Evolutionary conservation across 2,329 filamentous ascomycete genomes (phyloP).

Genomic region (Aspergillus fructus): DNA sequence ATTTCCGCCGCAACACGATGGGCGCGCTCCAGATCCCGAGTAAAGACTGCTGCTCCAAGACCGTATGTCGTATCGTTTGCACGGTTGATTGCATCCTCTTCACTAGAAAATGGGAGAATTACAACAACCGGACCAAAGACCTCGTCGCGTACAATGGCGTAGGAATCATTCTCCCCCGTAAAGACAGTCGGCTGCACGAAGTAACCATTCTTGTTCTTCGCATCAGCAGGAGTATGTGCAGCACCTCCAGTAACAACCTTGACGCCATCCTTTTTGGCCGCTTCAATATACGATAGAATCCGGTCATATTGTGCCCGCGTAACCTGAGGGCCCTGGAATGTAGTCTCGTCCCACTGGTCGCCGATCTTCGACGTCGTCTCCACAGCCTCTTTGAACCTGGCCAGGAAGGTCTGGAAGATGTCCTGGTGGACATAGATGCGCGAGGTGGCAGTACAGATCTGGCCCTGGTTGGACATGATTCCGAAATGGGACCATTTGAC

Average conservation of each 20-base stretch:
- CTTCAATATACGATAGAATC: constrained; percentile 44
- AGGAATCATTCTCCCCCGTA: constrained; percentile 33
- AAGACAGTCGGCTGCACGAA: constrained; percentile 43
- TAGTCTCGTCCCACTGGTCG: constrained; percentile 42
- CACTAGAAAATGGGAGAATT: constrained; percentile 38
- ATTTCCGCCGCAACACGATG: constrained; percentile 44
- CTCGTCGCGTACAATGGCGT: constrained; percentile 43
- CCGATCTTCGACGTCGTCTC: constrained; percentile 39
- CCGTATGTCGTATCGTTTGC: constrained; percentile 46
- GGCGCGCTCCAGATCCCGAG: constrained; percentile 40
- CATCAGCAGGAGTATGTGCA: constrained; percentile 29
- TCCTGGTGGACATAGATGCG: constrained; percentile 57
- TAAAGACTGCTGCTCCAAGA: constrained; percentile 45
- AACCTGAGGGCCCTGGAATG: constrained; percentile 48
- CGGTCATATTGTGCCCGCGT: constrained; percentile 46
- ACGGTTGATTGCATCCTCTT: constrained; percentile 38
- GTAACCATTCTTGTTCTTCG: constrained; percentile 38
- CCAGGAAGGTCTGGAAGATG: constrained; percentile 48
- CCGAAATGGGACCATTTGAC: constrained; percentile 48
- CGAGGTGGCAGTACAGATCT: constrained; percentile 61
- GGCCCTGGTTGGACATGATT: constrained; percentile 60
- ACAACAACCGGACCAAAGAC: constrained; percentile 47
- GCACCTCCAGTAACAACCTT: constrained; percentile 39
- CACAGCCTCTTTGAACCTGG: constrained; percentile 35
- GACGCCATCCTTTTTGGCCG: constrained; percentile 43